A percentile compares a stretch with the other conserved stretches of the same genome.
Conservation (phyloP, 1,284 basidiomycete genomes). For the Papiliotrema nemorosa region DNA sequence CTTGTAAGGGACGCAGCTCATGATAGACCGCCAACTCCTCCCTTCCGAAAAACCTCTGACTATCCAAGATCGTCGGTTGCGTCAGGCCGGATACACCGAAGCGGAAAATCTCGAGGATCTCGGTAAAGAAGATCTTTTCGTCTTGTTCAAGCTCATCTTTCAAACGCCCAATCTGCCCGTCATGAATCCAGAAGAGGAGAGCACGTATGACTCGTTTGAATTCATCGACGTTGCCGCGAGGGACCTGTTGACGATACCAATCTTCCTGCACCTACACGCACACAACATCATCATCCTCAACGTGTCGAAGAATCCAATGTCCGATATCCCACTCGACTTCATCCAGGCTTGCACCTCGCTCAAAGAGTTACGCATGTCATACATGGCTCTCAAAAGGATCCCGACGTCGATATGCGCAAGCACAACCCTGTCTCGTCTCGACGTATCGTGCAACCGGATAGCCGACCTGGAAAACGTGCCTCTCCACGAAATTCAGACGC, state of each 20-base stretch:
- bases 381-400: slow-evolving; percentile 92
- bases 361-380: slow-evolving; percentile 80
- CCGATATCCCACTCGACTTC: slow-evolving; percentile 95
- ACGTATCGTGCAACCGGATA: slow-evolving; percentile 91
- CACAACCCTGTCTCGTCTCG: slow-evolving; percentile 72
- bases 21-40: slow-evolving; percentile 71
- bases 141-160: slow-evolving; percentile 83
- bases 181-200: slow-evolving; percentile 64
- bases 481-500: slow-evolving; percentile 70
- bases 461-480: slow-evolving; percentile 81
- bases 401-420: slow-evolving; percentile 79
- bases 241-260: slow-evolving; percentile 84
- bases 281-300: slow-evolving; percentile 82
- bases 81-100: slow-evolving; percentile 87
- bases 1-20: slow-evolving; percentile 3
- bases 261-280: slow-evolving; percentile 81
- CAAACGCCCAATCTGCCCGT: slow-evolving; percentile 53
- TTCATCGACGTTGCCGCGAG: slow-evolving; percentile 79
- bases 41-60: slow-evolving; percentile 79
- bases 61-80: slow-evolving; percentile 76
- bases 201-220: slow-evolving; percentile 70
- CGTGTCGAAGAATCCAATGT: slow-evolving; percentile 90
- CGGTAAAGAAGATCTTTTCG: slow-evolving; percentile 76
- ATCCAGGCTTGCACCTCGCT: slow-evolving; percentile 83
- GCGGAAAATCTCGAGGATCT: slow-evolving; percentile 77